Conservation (phyloP, 768 basidiomycete genomes). For the Megacollybia marginata region DNA sequence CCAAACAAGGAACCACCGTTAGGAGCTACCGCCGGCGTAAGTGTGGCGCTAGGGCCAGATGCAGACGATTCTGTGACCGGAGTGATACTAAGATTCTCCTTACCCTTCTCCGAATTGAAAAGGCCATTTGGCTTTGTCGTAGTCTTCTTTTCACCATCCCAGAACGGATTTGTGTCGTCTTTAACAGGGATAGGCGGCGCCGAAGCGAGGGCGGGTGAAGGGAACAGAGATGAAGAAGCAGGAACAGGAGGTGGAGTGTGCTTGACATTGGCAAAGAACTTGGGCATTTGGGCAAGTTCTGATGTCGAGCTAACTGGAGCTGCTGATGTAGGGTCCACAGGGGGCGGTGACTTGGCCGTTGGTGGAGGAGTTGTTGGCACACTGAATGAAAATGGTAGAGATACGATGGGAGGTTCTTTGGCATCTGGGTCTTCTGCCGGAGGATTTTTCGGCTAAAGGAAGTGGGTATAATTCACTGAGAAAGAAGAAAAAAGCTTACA, state of each 20-base stretch:
- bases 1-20: not conserved
- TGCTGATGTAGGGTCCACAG: slow-evolving; percentile 5
- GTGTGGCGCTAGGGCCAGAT: not conserved
- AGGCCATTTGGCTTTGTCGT: slow-evolving; percentile 4
- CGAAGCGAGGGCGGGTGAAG: slow-evolving; percentile 1
- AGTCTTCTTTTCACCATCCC: slow-evolving; percentile 29
- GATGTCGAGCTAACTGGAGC: not conserved
- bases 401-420: slow-evolving; percentile 60
- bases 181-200: slow-evolving; percentile 21
- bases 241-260: slow-evolving; percentile 4
- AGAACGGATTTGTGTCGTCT: slow-evolving; percentile 35
- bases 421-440: slow-evolving; percentile 33
- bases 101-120: slow-evolving; percentile 3
- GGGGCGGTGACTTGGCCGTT: slow-evolving; percentile 8
- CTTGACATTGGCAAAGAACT: slow-evolving; percentile 48
- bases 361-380: slow-evolving; percentile 20
- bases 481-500: slow-evolving; percentile 26
- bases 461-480: not conserved
- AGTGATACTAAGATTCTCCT: not conserved
- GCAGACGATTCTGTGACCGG: not conserved
- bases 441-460: slow-evolving; percentile 24
- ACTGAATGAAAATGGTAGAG: slow-evolving; percentile 61
- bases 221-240: slow-evolving; percentile 3
- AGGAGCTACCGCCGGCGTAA: not conserved
- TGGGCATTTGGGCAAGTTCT: slow-evolving; percentile 31